Base-by-base conservation (phyloP, 768 basidiomycete species). In the Kwoniella bestiolae region DNA sequence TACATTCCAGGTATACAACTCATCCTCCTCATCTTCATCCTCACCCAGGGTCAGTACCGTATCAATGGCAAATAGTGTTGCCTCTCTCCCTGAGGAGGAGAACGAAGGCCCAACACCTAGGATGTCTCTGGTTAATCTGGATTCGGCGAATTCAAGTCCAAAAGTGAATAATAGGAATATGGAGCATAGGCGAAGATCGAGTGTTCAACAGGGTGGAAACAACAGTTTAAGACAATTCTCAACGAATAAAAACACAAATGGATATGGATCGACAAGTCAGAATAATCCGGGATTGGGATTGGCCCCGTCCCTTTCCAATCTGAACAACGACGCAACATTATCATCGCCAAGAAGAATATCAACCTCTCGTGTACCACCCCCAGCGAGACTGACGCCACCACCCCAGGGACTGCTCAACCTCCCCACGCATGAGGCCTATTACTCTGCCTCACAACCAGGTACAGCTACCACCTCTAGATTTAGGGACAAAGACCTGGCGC, bases 401-500 rank as follows among this genome's bases (percentile, higher is more conserved):
- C 56, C 64, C 26, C 46, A 66, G 28, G 44, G 52, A 66, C 49
- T 64, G 9, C 21, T 66, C 31, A 73, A 53, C 34, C 34, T 60
- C 18, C 75, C 70, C 31, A 68, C 67, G 14, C 74, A 74, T 53
- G 75, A 73, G 44, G 69, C 71, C 12, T 77, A 77, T 51, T 75
- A 72, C 31, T 68, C 71, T 11, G 58, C 50, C 55, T 63, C 71
- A 16, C 68, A 75, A 55, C 76, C 76, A 16, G 49, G 65, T 23
- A 60, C 73, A n/a, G 71, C 71, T 3, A 64, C 67, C 11, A 70
- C 68, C 12, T 68, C 73, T 23, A 47, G 70, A 26, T 77, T 77
- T 53, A 41, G 59, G 26, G 67, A 68, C 28, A 44, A 47, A 49
- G 65, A 65, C 21, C 34, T 35, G 7, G 41, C 32, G 45, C 45